phyloP scores from a whole-genome alignment of 805 yeast species.

The Brettanomyces naardenensis region DNA sequence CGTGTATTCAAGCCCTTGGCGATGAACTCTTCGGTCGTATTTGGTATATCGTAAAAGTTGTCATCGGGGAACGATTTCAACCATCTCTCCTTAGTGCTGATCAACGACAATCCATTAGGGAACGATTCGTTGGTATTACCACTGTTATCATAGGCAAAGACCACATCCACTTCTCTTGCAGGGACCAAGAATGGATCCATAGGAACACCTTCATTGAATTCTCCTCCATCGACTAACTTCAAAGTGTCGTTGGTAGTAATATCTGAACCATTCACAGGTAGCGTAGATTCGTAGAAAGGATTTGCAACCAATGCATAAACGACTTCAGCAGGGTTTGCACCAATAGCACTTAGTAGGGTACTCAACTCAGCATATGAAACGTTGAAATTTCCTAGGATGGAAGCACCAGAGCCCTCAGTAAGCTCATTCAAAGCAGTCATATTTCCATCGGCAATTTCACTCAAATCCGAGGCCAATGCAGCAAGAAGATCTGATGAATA shows the following conservation, averaged over 20 bases:
- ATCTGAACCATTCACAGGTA: slow-evolving; percentile 25
- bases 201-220: slow-evolving; percentile 50
- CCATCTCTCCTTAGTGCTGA: slow-evolving; percentile 44
- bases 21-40: slow-evolving; percentile 45
- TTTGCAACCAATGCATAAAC: slow-evolving; percentile 36
- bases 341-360: slow-evolving; percentile 25
- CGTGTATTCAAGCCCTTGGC: slow-evolving; percentile 47
- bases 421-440: slow-evolving; percentile 4
- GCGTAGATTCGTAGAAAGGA: slow-evolving; percentile 30
- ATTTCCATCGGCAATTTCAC: slow-evolving; percentile 10
- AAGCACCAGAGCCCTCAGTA: not conserved
- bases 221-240: slow-evolving; percentile 24
- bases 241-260: slow-evolving; percentile 11
- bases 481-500: slow-evolving; percentile 66
- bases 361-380: slow-evolving; percentile 11
- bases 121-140: slow-evolving; percentile 43
- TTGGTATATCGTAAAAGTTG: slow-evolving; percentile 66
- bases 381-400: slow-evolving; percentile 12
- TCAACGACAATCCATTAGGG: slow-evolving; percentile 60
- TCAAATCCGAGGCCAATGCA: slow-evolving; percentile 7
- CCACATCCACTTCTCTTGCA: slow-evolving; percentile 49
- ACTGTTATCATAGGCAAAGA: slow-evolving; percentile 56
- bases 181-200: slow-evolving; percentile 54
- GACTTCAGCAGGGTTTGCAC: slow-evolving; percentile 36
- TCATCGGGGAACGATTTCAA: slow-evolving; percentile 39